phyloP scores from a whole-genome alignment of 768 basidiomycete species.

The Tulasnella sp. region DNA sequence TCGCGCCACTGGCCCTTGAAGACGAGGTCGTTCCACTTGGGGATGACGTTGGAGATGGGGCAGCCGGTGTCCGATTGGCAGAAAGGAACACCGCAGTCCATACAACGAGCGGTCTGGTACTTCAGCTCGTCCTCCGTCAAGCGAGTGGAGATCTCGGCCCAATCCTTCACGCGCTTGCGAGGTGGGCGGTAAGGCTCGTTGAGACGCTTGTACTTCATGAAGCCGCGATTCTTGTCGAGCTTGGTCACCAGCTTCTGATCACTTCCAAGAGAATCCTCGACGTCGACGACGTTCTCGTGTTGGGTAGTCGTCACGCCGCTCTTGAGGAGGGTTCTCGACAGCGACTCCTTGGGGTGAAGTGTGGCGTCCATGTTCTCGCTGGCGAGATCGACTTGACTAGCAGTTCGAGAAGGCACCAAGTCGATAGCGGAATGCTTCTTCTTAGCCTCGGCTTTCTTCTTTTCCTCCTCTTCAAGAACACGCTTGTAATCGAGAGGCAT shows the following conservation, averaged over 20 bases:
- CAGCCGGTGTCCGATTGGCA: slow-evolving; percentile 95
- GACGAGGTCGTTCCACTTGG: slow-evolving; percentile 97
- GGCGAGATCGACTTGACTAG: slow-evolving; percentile 79
- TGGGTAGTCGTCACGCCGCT: slow-evolving; percentile 23
- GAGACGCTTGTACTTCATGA: slow-evolving; percentile 97
- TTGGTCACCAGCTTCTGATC: slow-evolving; percentile 73
- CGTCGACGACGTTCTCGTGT: slow-evolving; percentile 66
- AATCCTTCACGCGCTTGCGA: slow-evolving; percentile 94
- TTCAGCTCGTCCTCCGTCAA: slow-evolving; percentile 88
- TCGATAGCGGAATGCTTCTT: slow-evolving; percentile 75
- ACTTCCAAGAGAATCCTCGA: slow-evolving; percentile 91
- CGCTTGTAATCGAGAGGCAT: slow-evolving; percentile 97
- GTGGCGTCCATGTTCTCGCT: slow-evolving; percentile 70
- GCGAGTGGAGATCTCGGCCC: slow-evolving; percentile 88
- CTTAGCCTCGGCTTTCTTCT: slow-evolving; percentile 77
- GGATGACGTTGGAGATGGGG: slow-evolving; percentile 95
- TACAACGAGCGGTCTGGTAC: slow-evolving; percentile 93
- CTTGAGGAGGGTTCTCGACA: slow-evolving; percentile 28
- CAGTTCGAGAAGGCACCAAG: slow-evolving; percentile 85
- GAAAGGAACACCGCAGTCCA: slow-evolving; percentile 96
- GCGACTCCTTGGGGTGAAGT: slow-evolving; percentile 46
- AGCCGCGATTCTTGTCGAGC: slow-evolving; percentile 92
- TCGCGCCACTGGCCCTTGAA: slow-evolving; percentile 98
- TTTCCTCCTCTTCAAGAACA: slow-evolving; percentile 77
- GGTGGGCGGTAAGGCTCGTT: slow-evolving; percentile 90